These are phyloP conservation scores for Zymoseptoria pseudotritici DNA, from an alignment of 2,329 filamentous ascomycete genomes.

Conservation along the genomic window DNA sequence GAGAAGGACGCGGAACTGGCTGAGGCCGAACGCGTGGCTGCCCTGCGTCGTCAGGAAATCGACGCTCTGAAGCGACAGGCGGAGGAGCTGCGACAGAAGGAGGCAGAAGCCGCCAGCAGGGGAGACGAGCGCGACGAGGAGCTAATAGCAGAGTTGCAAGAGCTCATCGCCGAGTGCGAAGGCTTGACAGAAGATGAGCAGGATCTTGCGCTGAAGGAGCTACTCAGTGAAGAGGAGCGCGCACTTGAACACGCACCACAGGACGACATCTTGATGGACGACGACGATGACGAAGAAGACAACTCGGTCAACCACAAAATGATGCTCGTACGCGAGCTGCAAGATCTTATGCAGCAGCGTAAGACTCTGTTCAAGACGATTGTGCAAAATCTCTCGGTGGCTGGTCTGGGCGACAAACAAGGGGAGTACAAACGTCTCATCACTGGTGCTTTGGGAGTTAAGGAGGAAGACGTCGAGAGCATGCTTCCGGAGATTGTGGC, in stretches of 20 bases:
- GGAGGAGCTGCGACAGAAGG: conserved; percentile 48
- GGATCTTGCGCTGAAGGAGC: conserved; percentile 29
- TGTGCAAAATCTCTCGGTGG: conserved; percentile 58
- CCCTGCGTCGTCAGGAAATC: conserved; percentile 61
- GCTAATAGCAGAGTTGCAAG: conserved; percentile 25
- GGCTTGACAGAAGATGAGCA: conserved; percentile 40
- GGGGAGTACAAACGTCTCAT: conserved; percentile 66
- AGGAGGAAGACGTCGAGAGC: conserved; percentile 61
- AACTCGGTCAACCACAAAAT: conserved; percentile 49
- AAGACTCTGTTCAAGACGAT: conserved; percentile 59
- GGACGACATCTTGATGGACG: conserved; percentile 14
- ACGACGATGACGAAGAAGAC: conserved; percentile 24
- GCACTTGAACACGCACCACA: conserved; percentile 19
- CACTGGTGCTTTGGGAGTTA: conserved; percentile 58
- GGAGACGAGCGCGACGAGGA: conserved; percentile 32
- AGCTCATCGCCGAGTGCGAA: conserved; percentile 37
- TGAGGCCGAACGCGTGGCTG: conserved; percentile 42
- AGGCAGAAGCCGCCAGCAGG: conserved; percentile 42
- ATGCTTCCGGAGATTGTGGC: conserved; percentile 46
- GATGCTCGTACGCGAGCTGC: conserved; percentile 51
- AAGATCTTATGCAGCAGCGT: conserved; percentile 50
- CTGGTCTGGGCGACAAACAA: conserved; percentile 62
- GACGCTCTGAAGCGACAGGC: conserved; percentile 46
- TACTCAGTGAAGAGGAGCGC: conserved; percentile 28
- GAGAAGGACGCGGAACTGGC: conserved; percentile 56